phyloP scores from a whole-genome alignment of 1,139 yeast species.

The Lodderomyces elongisporus region DNA sequence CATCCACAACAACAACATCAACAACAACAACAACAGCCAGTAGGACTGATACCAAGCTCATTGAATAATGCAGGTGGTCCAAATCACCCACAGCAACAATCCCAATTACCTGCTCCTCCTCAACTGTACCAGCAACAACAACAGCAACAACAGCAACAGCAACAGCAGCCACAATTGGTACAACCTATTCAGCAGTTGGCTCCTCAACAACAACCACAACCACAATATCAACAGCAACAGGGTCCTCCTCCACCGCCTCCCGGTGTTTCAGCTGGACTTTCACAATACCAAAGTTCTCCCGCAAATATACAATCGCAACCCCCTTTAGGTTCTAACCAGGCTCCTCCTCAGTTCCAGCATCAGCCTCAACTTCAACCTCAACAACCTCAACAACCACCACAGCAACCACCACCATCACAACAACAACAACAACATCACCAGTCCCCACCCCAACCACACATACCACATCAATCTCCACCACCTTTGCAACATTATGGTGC shows the following conservation, averaged over 20 bases:
- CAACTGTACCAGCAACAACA: conserved; percentile 6
- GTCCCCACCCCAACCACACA: conserved; percentile 6
- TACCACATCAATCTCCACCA: conserved; percentile 12
- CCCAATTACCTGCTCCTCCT: conserved; percentile 10
- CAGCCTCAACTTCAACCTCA: too few species aligned
- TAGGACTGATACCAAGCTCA: conserved; percentile 8
- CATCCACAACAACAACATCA: conserved; percentile 1
- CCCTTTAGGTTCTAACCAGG: too few species aligned
- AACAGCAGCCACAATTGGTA: neutral
- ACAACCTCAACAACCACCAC: conserved; percentile 8
- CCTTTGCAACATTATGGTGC: conserved; percentile 11
- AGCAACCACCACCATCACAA: conserved; percentile 2
- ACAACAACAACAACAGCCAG: conserved; percentile 2
- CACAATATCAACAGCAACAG: conserved; percentile 4
- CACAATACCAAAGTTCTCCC: conserved; percentile 4
- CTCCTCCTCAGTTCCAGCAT: too few species aligned
- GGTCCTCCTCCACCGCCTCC: neutral
- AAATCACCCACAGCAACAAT: conserved; percentile 4
- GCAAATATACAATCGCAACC: conserved; percentile 3
- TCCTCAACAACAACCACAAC: conserved; percentile 4
- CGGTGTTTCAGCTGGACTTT: conserved; percentile 3
- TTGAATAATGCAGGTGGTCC: too few species aligned
- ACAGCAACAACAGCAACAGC: conserved; percentile 5
- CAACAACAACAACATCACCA: too few species aligned
- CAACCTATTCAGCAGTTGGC: conserved; percentile 5